phyloP scores from a whole-genome alignment of 495 filamentous ascomycete genomes.

The Trichoderma reesei region DNA sequence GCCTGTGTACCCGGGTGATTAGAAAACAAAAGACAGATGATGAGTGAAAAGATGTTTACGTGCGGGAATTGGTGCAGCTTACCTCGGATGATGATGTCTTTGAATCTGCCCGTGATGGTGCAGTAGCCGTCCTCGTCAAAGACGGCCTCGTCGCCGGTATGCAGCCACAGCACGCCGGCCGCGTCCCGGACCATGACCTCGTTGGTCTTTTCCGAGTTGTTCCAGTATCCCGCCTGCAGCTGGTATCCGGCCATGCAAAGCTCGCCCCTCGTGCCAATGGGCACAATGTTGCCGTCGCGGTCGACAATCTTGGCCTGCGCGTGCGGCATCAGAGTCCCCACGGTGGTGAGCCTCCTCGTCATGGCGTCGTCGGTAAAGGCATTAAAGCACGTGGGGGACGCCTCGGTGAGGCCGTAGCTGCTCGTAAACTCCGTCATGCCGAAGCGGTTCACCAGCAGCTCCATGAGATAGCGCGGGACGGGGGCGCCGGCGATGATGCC shows the following conservation, averaged over 20 bases:
- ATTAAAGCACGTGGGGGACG: constrained; percentile 62
- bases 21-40: constrained; percentile 3
- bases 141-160: constrained; percentile 60
- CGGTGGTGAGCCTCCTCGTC: constrained; percentile 47
- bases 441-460: constrained; percentile 46
- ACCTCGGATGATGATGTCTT: constrained; percentile 56
- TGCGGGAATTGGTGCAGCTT: neutral
- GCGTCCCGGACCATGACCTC: constrained; percentile 52
- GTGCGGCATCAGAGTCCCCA: constrained; percentile 59
- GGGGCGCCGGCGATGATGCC: constrained; percentile 62
- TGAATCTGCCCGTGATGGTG: constrained; percentile 53
- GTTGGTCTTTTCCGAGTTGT: constrained; percentile 57
- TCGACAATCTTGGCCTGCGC: constrained; percentile 60
- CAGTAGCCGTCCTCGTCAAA: constrained; percentile 57
- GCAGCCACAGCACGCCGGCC: constrained; percentile 51
- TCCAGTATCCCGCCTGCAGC: constrained; percentile 60
- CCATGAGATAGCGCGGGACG: constrained; percentile 55
- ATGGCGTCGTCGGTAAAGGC: constrained; percentile 56
- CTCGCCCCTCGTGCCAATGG: constrained; percentile 50
- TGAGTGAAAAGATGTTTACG: no score
- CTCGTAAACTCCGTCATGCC: constrained; percentile 61
- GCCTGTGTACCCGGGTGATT: constrained; percentile 23
- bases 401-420: constrained; percentile 65
- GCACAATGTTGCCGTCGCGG: constrained; percentile 47
- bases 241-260: constrained; percentile 62